Base-by-base conservation (phyloP, 805 yeast genomes). In the Metschnikowia kofuensis region DNA sequence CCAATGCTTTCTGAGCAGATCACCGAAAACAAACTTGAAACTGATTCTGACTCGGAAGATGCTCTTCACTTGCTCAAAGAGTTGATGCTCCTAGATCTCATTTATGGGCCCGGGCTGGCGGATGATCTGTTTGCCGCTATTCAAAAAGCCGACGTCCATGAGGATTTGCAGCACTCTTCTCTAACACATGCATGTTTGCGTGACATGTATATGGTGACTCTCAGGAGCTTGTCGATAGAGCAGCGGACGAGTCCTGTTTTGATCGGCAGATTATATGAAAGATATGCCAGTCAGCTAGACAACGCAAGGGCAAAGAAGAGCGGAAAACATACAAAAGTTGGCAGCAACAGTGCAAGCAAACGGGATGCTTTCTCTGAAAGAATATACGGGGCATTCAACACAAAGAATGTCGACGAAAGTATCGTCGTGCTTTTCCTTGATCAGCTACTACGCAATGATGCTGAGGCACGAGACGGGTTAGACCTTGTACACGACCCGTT, bases 121-220 rank as follows among this genome's bases (percentile, higher is more conserved):
- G 60, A 59, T 2, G 32, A 52, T 1, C 48, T 51, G 27, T 51
- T 57, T 13, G 54, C 54, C 1, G 40, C 36, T 9, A 51, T 70
- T 8, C 61, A 65, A 47, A 55, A 44, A 28, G 76, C 75, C 0
- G 65, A 62, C 29, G 55, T 72, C n/a, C 74, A 69, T 41, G 45
- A 53, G 6, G 55, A 54, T 28, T 56, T 66, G 37, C 51, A 53
- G 27, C 62, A 65, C 13, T 59, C 57, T 27, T 44, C 54, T 7
- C 47, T 67, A 29, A 55, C 59, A 10, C 59, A 62, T 30, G 48
- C 49, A 9, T 52, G 51, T 5, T 51, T 70, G 31, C 52, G 58
- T 13, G 55, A 53, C 11, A 56, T 70, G 12, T 72, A 72, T 48
- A 60, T 56, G 27, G 48, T 48, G n/a, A 54, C 26, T 21, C 59